These are phyloP conservation scores for Amphirosellinia nigrospora DNA, from an alignment of 495 filamentous ascomycete genomes.

Conservation along the genomic window DNA sequence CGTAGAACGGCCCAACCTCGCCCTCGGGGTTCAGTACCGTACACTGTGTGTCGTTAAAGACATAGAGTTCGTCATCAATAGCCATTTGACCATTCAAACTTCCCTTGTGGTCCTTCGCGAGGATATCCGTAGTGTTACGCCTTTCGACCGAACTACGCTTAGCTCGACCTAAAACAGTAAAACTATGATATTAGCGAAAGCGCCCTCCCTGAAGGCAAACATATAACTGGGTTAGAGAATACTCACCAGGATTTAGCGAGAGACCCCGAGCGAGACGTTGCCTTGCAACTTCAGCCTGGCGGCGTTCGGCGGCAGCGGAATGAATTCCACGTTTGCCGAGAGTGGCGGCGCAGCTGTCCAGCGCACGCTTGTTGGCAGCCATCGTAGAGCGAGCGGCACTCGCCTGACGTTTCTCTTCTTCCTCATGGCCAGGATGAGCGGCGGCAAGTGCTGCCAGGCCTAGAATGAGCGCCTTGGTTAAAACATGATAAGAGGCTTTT, in stretches of 20 bases:
- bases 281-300: constrained; percentile 18
- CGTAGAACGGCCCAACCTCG: constrained; percentile 3
- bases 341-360: constrained; percentile 15
- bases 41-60: neutral
- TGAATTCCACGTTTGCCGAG: constrained; percentile 15
- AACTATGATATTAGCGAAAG: neutral
- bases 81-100: neutral
- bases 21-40: neutral
- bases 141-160: neutral
- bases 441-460: constrained; percentile 13
- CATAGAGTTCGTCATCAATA: neutral
- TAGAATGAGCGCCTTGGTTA: constrained; percentile 17
- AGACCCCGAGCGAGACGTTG: neutral
- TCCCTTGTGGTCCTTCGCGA: neutral
- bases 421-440: constrained; percentile 26
- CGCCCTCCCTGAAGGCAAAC: no score
- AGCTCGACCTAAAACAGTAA: neutral
- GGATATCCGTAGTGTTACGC: neutral
- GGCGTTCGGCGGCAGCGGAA: constrained; percentile 11
- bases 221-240: neutral
- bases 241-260: neutral
- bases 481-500: neutral
- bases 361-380: constrained; percentile 20
- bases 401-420: constrained; percentile 16
- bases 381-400: constrained; percentile 16